phyloP scores from a whole-genome alignment of 169 alveolate genomes.

The Plasmodium sp. region DNA sequence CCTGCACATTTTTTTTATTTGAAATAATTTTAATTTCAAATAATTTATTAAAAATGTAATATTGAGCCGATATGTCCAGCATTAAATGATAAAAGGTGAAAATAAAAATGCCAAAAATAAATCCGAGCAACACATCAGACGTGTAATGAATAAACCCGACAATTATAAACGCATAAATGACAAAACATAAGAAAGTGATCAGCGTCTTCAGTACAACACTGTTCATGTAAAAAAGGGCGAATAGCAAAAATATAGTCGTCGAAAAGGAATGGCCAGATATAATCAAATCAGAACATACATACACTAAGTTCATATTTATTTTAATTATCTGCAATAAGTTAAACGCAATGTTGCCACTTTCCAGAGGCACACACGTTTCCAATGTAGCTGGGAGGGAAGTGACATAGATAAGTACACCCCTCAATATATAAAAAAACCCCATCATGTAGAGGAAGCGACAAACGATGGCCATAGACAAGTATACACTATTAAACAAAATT shows the following conservation, averaged over 20 bases:
- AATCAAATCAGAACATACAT: constrained; percentile 66
- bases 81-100: constrained; percentile 44
- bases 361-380: constrained; percentile 51
- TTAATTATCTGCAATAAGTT: constrained; percentile 38
- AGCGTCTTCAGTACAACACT: constrained; percentile 14
- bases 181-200: constrained; percentile 12
- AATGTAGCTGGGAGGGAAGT: constrained; percentile 69
- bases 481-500: constrained; percentile 53
- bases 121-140: constrained; percentile 52
- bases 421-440: constrained; percentile 49
- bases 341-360: constrained; percentile 31
- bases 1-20: constrained; percentile 55
- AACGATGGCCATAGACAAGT: constrained; percentile 46
- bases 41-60: constrained; percentile 26
- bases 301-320: constrained; percentile 37
- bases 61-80: constrained; percentile 44
- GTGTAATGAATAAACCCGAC: constrained; percentile 70
- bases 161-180: constrained; percentile 34
- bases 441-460: constrained; percentile 65
- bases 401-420: constrained; percentile 40
- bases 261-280: constrained; percentile 69
- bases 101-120: constrained; percentile 39
- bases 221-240: constrained; percentile 47
- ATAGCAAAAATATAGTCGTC: constrained; percentile 35
- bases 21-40: constrained; percentile 63